A percentile compares a stretch with the other conserved stretches of the same genome.
Evolutionary conservation across 2,329 filamentous ascomycete genomes (phyloP).

Genomic region (Microdochium paspali): DNA sequence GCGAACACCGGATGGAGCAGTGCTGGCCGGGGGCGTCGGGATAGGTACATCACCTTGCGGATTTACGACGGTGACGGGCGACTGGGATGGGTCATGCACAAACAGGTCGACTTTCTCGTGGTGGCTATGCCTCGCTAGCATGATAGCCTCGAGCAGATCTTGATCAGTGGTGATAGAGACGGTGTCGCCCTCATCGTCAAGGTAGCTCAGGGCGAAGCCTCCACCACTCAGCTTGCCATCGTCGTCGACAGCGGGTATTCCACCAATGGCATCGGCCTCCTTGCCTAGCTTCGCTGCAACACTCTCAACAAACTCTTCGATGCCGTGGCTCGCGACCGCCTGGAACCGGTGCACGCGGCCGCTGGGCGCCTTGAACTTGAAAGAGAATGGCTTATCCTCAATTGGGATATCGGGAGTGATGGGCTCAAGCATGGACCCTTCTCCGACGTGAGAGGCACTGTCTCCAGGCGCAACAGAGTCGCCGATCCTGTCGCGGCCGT

Average conservation of each 20-base stretch:
- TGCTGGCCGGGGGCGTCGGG: conserved; percentile 38
- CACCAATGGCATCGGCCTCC: conserved; percentile 78
- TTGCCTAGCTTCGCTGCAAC: conserved; percentile 77
- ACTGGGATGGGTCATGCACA: conserved; percentile 85
- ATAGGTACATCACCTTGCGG: conserved; percentile 30
- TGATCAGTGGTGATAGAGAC: conserved; percentile 95
- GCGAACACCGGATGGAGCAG: conserved; percentile 31
- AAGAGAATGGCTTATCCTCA: conserved; percentile 77
- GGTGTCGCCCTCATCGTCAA: conserved; percentile 94
- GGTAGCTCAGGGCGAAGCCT: conserved; percentile 88
- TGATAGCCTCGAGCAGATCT: conserved; percentile 83
- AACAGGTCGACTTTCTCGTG: conserved; percentile 96
- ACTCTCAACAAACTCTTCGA: conserved; percentile 66
- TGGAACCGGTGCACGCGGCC: conserved; percentile 91
- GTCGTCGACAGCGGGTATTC: conserved; percentile 66
- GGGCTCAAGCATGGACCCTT: conserved; percentile 57
- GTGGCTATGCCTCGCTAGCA: conserved; percentile 65
- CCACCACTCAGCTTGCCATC: conserved; percentile 65
- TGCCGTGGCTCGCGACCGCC: conserved; percentile 69
- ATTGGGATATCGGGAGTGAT: conserved; percentile 43
- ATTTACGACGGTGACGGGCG: conserved; percentile 60
- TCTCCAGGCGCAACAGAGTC: conserved; percentile 89
- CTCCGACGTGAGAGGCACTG: conserved; percentile 85
- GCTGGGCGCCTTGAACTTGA: conserved; percentile 98
- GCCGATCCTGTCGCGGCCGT: conserved; percentile 54